Evolutionary conservation across 768 basidiomycete species (phyloP), one percentile per base, ranked within the genome.

Genomic region (Boletus tomentosulus): DNA sequence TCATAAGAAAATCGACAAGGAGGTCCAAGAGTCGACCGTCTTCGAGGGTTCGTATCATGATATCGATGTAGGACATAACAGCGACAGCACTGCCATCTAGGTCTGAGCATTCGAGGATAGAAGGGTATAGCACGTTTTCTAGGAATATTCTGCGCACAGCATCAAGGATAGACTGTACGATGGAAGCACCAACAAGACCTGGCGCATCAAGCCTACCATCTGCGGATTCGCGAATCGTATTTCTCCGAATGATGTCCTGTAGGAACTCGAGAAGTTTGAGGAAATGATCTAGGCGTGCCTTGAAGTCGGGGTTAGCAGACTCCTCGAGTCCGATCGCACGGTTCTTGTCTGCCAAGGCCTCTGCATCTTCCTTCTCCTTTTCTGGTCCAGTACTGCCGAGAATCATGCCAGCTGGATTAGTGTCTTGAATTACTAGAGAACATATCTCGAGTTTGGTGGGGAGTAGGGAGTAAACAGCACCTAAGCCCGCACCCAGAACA

Each of bases 11-110:
- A 46, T 82, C 76, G 39, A 95, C 78, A 15, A 96, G 72, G 24
- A 88, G 75, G 44, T 86, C 82, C 15, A 81, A 81, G 38, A 96
- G 78, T 47, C 78, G 80, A 1, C 85, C 86, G 24, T 82, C 76
- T 34, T 82, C 78, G 6, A 95, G 77, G 0, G 86, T 90, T 53
- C 84, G 79, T 49, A 93, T 78, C 79, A 92, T 87, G 62, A 92
- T 82, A 60, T 97, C 92, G 58, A 98, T 84, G 66, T 98, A 98
- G 15, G 89, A 92, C 82, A 98, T 85, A 51, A 98, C 94, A 10
- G 96, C 94, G 2, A 97, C 87, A 0, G 94, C 90, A 57, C 93
- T 96, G n/a, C 96, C 96, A 66, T 98, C 96, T 5, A 77, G 66
- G 56, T 92, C 90, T 0, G 94, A 94, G 70, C 92, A 95, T 66